Evolutionary conservation across 2,329 filamentous ascomycete genomes (phyloP), one percentile per base, ranked within the genome.

Genomic region (Pseudogymnoascus sp.): DNA sequence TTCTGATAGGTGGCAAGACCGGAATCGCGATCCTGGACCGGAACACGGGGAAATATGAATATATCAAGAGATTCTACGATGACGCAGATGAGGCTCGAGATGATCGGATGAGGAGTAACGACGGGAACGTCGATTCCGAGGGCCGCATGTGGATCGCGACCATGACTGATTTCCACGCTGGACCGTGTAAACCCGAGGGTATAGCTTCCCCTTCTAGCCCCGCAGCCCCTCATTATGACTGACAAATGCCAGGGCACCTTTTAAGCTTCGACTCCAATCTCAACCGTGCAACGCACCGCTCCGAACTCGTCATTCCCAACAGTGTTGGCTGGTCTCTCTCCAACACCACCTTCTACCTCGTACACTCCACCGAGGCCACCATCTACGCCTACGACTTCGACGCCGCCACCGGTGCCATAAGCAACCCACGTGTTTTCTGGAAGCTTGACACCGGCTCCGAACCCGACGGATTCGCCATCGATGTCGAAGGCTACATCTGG

Each of bases 401-500:
- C 68, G 71, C 77, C 0, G 73, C 75, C n/a, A 86, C 83, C 1
- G 89, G 88, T 36, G 77, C 77, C n/a, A 80, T 91, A 62, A 83
- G 82, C 64, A 87, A 89, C 75, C 83, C 85, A 71, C 85, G 89
- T 63, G 78, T 87, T 38, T 91, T 92, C 76, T 74, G 50, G 62
- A 62, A 40, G n/a, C 40, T 62, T 93, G 80, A 83, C 3, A 83
- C 83, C 1, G 74, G 82, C 26, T 87, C 87, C 59, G 84, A 85
- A 66, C 91, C 91, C 0, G 93, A 97, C 75, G 93, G 93, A 1
- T 93, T 93, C 76, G 87, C 88, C 66, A 83, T 96, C 71, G 93
- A 97, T 72, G 83, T 82, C 47, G 85, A 96, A 63, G 92, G 91
- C n/a, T 88, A 89, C 77, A 81, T 96, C 71, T 97, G 93, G 93